Percentiles rank a stretch among this genome's conserved stretches.
These are phyloP conservation scores for Chrysochromulina parva DNA, from an alignment of 78 protist species.

Conservation along the genomic window DNA sequence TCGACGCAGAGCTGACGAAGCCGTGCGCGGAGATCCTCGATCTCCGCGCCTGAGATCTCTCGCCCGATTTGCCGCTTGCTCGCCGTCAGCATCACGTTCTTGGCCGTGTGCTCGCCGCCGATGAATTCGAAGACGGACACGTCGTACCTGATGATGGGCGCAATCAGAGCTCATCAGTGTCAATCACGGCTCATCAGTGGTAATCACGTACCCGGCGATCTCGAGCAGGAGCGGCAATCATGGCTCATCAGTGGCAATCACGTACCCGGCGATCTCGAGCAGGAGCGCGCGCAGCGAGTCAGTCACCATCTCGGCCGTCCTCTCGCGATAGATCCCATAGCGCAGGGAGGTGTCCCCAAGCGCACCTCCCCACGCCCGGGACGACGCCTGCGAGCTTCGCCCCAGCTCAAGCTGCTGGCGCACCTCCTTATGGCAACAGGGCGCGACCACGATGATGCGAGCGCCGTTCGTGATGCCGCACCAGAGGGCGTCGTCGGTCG, in stretches of 20 bases:
- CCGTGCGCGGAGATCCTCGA: too few relatives aligned
- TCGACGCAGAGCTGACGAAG: too few relatives aligned
- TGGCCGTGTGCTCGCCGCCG: slow-evolving; percentile 39
- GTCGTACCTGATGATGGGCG: background rate
- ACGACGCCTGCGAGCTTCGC: too few relatives aligned
- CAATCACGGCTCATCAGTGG: too few relatives aligned
- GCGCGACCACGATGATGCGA: slow-evolving; percentile 30
- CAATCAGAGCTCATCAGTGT: background rate
- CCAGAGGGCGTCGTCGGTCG: slow-evolving; percentile 34
- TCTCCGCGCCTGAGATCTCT: too few relatives aligned
- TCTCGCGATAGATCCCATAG: background rate
- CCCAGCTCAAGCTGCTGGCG: too few relatives aligned
- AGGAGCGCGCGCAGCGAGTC: slow-evolving; percentile 1
- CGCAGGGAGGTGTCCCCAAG: background rate
- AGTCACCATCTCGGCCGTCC: slow-evolving; percentile 23
- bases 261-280: slow-evolving; percentile 26
- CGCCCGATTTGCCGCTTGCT: too few relatives aligned
- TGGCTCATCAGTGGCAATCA: too few relatives aligned
- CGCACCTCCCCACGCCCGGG: background rate
- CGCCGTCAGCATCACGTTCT: slow-evolving; percentile 36
- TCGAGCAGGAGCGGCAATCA: slow-evolving; percentile 1
- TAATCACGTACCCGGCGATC: background rate
- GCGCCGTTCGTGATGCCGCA: slow-evolving; percentile 5
- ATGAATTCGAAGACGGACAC: slow-evolving; percentile 21
- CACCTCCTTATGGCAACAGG: slow-evolving; percentile 42